Evolutionary conservation across 169 alveolate genomes (phyloP).

Genomic region (Sarcocystis neurona): DNA sequence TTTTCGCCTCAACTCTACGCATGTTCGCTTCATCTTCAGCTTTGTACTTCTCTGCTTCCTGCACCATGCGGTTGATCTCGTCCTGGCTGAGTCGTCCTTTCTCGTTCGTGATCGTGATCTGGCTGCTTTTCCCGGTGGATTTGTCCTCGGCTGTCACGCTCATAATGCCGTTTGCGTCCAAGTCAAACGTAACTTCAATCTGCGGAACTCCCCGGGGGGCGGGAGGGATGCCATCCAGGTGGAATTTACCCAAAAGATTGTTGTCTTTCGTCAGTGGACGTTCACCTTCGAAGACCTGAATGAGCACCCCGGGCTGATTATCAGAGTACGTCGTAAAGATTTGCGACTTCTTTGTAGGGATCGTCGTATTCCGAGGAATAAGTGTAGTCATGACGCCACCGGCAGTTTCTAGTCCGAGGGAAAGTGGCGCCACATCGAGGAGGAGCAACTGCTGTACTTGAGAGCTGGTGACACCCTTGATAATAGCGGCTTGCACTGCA

Average conservation of each 20-base stretch:
- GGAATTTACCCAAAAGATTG: constrained; percentile 95
- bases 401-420: constrained; percentile 94
- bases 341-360: constrained; percentile 98
- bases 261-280: constrained; percentile 95
- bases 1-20: constrained; percentile 91
- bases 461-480: constrained; percentile 90
- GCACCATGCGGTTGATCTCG: constrained; percentile 95
- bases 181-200: constrained; percentile 96
- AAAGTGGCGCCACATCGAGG: constrained; percentile 95
- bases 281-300: constrained; percentile 92
- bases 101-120: constrained; percentile 95
- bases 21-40: constrained; percentile 93
- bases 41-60: constrained; percentile 95
- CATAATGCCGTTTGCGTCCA: constrained; percentile 96
- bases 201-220: constrained; percentile 99
- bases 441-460: constrained; percentile 90
- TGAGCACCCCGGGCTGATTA: constrained; percentile 96
- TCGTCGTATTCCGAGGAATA: constrained; percentile 97
- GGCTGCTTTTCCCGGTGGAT: constrained; percentile 92
- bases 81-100: constrained; percentile 93
- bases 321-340: constrained; percentile 98
- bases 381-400: constrained; percentile 97
- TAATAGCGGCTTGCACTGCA: constrained; percentile 98
- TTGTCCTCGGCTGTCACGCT: constrained; percentile 96
- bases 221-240: constrained; percentile 96